phyloP scores from a whole-genome alignment of 192 early-diverging fungal species.

The Backusella parvicylindrica region DNA sequence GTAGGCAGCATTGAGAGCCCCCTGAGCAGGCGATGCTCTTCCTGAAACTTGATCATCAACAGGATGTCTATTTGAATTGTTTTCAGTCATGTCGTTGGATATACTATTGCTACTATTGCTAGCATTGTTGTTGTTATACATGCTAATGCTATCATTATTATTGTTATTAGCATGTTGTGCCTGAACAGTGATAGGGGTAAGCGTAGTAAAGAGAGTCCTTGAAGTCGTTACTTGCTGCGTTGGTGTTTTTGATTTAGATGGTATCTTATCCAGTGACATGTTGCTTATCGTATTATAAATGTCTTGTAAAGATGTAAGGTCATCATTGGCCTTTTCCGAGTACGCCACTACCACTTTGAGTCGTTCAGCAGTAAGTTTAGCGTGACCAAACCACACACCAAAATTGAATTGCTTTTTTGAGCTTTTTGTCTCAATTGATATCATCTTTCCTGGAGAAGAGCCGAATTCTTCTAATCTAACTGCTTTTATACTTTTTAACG shows the following conservation, averaged over 20 bases:
- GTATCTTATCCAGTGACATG: neutral
- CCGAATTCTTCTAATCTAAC: constrained; percentile 23
- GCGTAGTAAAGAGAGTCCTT: constrained; percentile 9
- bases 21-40: constrained; percentile 16
- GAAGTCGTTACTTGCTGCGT: constrained; percentile 10
- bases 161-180: constrained; percentile 1
- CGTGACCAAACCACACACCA: constrained; percentile 18
- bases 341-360: constrained; percentile 15
- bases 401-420: constrained; percentile 1
- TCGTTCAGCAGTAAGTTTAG: constrained; percentile 17
- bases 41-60: neutral
- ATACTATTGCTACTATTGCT: neutral
- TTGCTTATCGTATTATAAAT: neutral
- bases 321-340: neutral
- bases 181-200: constrained; percentile 21
- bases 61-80: neutral
- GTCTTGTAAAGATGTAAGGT: constrained; percentile 12
- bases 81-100: neutral
- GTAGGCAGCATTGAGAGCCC: constrained; percentile 6
- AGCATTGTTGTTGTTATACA: neutral
- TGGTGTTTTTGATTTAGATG: constrained; percentile 3
- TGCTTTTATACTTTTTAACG: constrained; percentile 39
- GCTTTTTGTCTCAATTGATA: neutral
- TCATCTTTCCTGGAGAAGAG: constrained; percentile 16
- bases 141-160: neutral